Evolutionary conservation across 2,329 filamentous ascomycete genomes (phyloP).

Genomic region (Fusarium nelsonii): DNA sequence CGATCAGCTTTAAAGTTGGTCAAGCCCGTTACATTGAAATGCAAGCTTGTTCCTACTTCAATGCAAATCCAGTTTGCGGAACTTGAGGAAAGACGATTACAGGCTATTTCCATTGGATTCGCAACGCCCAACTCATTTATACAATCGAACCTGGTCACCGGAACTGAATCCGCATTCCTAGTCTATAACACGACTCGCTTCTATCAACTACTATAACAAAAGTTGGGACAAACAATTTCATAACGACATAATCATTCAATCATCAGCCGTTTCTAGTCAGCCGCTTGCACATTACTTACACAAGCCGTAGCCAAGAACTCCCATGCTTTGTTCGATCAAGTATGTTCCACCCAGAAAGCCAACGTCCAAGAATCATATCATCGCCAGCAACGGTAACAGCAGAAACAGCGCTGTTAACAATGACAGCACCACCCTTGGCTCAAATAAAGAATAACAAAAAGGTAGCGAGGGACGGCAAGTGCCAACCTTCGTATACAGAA

Average conservation of each 20-base stretch:
- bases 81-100: not conserved
- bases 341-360: constrained; percentile 44
- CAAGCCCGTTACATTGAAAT: not conserved
- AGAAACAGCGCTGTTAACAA: constrained; percentile 20
- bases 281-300: constrained; percentile 47
- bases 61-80: not conserved
- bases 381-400: constrained; percentile 23
- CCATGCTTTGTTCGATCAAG: constrained; percentile 46
- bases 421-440: constrained; percentile 28
- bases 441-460: constrained; percentile 29
- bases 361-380: constrained; percentile 41
- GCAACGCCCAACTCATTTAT: constrained; percentile 11
- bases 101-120: not conserved
- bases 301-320: constrained; percentile 42
- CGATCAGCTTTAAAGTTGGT: constrained; percentile 1
- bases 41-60: not conserved
- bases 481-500: constrained; percentile 36
- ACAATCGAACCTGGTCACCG: not conserved
- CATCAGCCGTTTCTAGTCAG: constrained; percentile 48
- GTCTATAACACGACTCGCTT: constrained; percentile 32
- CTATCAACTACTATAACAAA: constrained; percentile 23
- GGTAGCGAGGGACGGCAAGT: constrained; percentile 37
- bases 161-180: constrained; percentile 25
- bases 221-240: constrained; percentile 40
- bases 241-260: constrained; percentile 50